phyloP scores from a whole-genome alignment of 345 rosid species.

The Erucastrum elatum region DNA sequence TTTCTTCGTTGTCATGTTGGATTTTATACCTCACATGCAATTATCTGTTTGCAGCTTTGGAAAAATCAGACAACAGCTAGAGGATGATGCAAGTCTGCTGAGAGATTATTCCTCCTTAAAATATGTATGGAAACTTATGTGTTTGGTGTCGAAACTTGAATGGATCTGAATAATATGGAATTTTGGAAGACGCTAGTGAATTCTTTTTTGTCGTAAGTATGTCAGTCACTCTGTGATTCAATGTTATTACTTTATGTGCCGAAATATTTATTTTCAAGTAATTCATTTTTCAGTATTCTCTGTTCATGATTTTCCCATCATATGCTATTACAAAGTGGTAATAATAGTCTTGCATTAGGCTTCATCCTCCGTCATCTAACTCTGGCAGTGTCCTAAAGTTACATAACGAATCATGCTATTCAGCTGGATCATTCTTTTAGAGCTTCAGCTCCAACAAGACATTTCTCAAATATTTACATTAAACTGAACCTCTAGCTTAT shows the following conservation, averaged over 20 bases:
- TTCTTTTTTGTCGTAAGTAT: slow-evolving; percentile 4
- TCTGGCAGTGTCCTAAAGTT: too few relatives aligned
- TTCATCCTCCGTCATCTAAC: too few relatives aligned
- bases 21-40: neutral
- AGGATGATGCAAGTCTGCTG: slow-evolving; percentile 21
- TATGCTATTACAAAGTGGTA: too few relatives aligned
- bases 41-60: slow-evolving; percentile 59
- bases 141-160: too few relatives aligned
- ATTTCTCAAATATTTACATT: accelerated
- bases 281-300: neutral
- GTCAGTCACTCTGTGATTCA: neutral
- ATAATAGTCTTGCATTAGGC: too few relatives aligned
- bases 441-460: too few relatives aligned
- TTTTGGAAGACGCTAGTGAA: neutral
- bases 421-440: too few relatives aligned
- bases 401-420: too few relatives aligned
- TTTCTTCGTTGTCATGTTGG: neutral
- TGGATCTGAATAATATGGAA: neutral
- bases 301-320: too few relatives aligned
- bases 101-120: neutral
- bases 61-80: slow-evolving; percentile 60
- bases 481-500: neutral
- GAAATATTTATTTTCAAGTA: neutral
- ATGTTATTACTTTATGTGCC: neutral
- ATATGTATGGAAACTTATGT: slow-evolving; percentile 3